phyloP scores from a whole-genome alignment of 2,329 filamentous ascomycete genomes.

The Botrytis hyacinthi region DNA sequence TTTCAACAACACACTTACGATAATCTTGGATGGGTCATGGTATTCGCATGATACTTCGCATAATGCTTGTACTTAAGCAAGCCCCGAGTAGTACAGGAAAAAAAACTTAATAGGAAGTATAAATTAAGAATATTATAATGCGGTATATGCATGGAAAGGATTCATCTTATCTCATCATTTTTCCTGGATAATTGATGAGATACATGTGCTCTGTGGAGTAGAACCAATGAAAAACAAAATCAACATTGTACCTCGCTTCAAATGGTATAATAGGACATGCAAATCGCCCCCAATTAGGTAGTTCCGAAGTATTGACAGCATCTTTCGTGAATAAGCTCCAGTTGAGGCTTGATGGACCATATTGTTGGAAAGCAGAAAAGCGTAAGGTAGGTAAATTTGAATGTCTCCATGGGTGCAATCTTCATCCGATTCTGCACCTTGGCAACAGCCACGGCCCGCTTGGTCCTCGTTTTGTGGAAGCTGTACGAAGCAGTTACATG shows the following conservation, averaged over 20 bases:
- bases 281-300: constrained; percentile 5
- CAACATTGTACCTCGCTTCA: constrained; percentile 1
- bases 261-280: constrained; percentile 17
- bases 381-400: constrained; percentile 10
- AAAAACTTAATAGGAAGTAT: not conserved
- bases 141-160: constrained; percentile 4
- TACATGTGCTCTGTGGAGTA: constrained; percentile 10
- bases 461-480: constrained; percentile 20
- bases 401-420: constrained; percentile 20
- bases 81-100: constrained; percentile 12
- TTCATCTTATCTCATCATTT: constrained; percentile 21
- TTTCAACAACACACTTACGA: constrained; percentile 20
- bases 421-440: constrained; percentile 22
- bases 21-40: constrained; percentile 19
- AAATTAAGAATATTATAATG: not conserved
- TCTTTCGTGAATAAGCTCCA: constrained; percentile 9
- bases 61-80: constrained; percentile 19
- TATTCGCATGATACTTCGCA: constrained; percentile 21
- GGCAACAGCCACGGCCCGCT: constrained; percentile 20
- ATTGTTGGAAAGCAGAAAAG: constrained; percentile 13
- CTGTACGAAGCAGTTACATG: constrained; percentile 19
- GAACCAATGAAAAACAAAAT: constrained; percentile 10
- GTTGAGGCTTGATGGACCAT: constrained; percentile 12
- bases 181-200: constrained; percentile 9
- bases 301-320: constrained; percentile 21